Evolutionary conservation across 2,329 filamentous ascomycete genomes (phyloP), one percentile per base, ranked within the genome.

Genomic region (Neonectria faginata): DNA sequence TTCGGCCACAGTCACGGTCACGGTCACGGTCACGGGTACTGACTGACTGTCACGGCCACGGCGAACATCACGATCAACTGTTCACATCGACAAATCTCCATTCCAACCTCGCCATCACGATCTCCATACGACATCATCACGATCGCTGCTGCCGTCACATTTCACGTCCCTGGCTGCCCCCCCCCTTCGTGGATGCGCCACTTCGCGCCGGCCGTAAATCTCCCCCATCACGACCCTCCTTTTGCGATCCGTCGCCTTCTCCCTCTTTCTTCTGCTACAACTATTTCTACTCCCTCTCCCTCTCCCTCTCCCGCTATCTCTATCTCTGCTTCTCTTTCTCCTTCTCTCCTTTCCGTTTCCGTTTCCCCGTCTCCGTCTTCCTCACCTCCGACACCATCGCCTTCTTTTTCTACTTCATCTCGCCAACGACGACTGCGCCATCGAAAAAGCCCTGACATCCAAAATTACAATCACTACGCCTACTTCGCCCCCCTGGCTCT

Each of bases 401-500:
- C 42, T 51, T 54, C 51, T 39, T 44, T 39, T 20, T 64, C 53
- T 60, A 41, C 27, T 62, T 57, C 36, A 29, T 25, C 52, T 63
- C 56, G 60, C 50, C 61, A 33, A 33, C 48, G 20, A 60, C 60
- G 47, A 53, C 60, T 60, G 57, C 68, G 64, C 64, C 63, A 67
- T 64, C 36, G 47, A 65, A 52, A 39, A 62, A 47, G 47, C 50
- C 53, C 65, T 60, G 55, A 63, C 59, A 31, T 48, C 52, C 54
- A 64, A 57, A 39, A 65, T 65, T 62, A 65, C 61, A 39, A 39
- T 39, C 66, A 14, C 50, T 57, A 61, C 60, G 60, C 60, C 56
- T 60, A 44, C 60, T 60, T 62, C 64, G 42, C 66, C 69, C 69
- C 69, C 64, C 66, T 69, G 66, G 51, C 39, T 42, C 16, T 63